Evolutionary conservation across 2,329 filamentous ascomycete species (phyloP).

Genomic region (Penicillium brasilianum): DNA sequence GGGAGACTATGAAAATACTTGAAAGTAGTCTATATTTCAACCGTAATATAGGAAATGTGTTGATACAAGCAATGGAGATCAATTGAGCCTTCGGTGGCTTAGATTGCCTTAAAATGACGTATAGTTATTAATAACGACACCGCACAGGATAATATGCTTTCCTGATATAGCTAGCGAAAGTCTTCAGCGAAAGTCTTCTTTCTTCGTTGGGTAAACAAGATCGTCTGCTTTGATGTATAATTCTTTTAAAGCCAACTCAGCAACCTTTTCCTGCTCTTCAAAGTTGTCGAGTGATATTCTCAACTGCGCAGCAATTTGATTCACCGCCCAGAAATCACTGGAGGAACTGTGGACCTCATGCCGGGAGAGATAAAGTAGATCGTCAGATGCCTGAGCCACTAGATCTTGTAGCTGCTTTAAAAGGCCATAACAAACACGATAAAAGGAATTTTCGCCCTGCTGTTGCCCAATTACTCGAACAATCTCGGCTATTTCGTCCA

Average conservation of each 20-base stretch:
- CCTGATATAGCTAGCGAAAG: conserved; percentile 1
- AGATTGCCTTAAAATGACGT: not conserved
- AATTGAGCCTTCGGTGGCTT: not conserved
- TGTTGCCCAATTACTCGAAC: conserved; percentile 1
- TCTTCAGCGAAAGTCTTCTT: not conserved
- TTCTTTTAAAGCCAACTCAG: not conserved
- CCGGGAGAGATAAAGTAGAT: not conserved
- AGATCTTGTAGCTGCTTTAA: conserved; percentile 1
- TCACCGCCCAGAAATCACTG: conserved; percentile 1
- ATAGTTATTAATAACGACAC: not conserved
- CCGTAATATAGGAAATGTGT: conserved; percentile 2
- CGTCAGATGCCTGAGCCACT: not conserved
- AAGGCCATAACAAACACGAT: not conserved
- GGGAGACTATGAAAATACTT: not conserved
- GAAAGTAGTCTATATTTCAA: not conserved
- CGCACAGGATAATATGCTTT: not conserved
- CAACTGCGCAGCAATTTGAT: not conserved
- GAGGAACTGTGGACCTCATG: not conserved
- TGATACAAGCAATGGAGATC: not conserved
- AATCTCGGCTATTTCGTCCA: not conserved
- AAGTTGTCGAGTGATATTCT: not conserved
- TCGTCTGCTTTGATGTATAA: conserved; percentile 1
- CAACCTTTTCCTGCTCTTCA: conserved; percentile 1
- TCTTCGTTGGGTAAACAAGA: not conserved
- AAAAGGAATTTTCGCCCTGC: not conserved